These are phyloP conservation scores for Rhamnella rubrinervis DNA, from an alignment of 331 rosid genomes.

Conservation along the genomic window DNA sequence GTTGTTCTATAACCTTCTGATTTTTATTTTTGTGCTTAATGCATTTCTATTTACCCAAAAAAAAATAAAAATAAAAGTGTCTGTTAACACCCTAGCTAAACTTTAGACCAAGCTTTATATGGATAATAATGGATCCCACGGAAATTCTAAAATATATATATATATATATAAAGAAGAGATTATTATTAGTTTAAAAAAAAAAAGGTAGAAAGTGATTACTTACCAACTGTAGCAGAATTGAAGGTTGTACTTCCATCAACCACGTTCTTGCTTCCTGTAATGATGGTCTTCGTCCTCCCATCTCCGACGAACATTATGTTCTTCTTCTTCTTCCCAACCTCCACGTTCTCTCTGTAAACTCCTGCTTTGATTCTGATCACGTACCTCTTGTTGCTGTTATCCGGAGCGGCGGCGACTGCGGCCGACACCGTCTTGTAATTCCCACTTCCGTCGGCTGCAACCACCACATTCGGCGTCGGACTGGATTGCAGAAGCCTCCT, in stretches of 20 bases:
- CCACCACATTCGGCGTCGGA: slow-evolving; percentile 53
- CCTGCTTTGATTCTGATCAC: slow-evolving; percentile 74
- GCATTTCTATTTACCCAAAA: no score
- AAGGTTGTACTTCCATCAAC: slow-evolving; percentile 91
- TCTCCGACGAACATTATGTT: slow-evolving; percentile 83
- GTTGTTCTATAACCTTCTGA: no score
- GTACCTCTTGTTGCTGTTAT: slow-evolving; percentile 48
- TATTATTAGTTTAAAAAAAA: no score
- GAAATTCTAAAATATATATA: no score
- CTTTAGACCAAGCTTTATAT: no score
- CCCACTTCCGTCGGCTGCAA: slow-evolving; percentile 87
- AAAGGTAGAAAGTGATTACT: slow-evolving; percentile 5
- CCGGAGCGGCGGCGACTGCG: slow-evolving; percentile 79
- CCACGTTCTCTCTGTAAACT: slow-evolving; percentile 73
- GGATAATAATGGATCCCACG: no score
- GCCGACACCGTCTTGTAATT: slow-evolving; percentile 59
- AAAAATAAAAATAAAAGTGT: no score
- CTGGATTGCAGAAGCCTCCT: slow-evolving; percentile 56
- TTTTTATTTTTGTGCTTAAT: no score
- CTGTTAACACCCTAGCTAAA: no score
- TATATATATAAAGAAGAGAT: no score
- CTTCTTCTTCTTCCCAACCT: slow-evolving; percentile 63
- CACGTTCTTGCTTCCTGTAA: slow-evolving; percentile 70
- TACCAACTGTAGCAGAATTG: slow-evolving; percentile 89
- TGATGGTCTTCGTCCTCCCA: slow-evolving; percentile 58